Conservation (phyloP, 331 rosid species). For the Quercus lobata region DNA sequence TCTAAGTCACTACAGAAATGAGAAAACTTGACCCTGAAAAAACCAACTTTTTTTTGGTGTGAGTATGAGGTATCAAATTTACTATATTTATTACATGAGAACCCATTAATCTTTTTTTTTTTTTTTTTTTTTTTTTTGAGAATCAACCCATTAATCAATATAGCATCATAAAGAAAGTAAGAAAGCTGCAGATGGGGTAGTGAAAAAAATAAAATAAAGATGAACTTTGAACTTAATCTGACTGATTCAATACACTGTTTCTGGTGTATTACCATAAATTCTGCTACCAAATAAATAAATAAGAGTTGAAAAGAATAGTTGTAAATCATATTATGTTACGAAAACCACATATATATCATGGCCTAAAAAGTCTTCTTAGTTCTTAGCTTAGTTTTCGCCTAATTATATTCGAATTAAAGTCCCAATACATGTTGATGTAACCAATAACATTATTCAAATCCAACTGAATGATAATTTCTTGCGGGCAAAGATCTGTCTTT, state of each 20-base stretch:
- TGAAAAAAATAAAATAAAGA: not conserved
- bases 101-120: too few species aligned
- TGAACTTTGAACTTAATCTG: not conserved
- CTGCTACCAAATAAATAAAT: too few species aligned
- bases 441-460: not conserved
- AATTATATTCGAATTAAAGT: not conserved
- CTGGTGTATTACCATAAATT: too few species aligned
- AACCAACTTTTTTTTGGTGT: too few species aligned
- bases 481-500: slow-evolving; percentile 34
- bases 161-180: not conserved
- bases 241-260: too few species aligned
- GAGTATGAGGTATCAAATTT: not conserved
- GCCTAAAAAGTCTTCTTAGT: too few species aligned
- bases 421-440: slow-evolving; percentile 3
- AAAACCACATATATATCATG: too few species aligned
- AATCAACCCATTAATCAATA: too few species aligned
- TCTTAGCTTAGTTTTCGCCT: not conserved
- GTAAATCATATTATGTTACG: too few species aligned
- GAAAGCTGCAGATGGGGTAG: not conserved
- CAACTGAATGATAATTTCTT: slow-evolving; percentile 29
- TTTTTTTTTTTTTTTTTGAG: too few species aligned
- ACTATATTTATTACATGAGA: not conserved
- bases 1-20: not conserved
- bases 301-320: too few species aligned
- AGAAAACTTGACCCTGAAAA: too few species aligned